Conservation (phyloP, 352 stramenopile genomes). For the Globisporangium mamillatum region DNA sequence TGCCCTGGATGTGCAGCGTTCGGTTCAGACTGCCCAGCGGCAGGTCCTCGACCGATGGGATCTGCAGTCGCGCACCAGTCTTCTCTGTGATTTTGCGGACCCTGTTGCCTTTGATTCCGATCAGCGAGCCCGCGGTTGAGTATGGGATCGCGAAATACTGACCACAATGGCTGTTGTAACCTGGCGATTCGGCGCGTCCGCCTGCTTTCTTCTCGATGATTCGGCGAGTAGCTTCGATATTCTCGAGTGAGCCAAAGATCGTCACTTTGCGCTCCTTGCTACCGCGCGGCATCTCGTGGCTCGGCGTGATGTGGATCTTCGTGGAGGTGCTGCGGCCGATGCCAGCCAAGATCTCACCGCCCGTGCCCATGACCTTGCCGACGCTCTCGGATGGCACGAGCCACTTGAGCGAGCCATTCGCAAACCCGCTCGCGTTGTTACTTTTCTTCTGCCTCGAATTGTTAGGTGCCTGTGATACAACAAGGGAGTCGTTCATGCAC, state of each 20-base stretch:
- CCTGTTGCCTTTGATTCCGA: slow-evolving; percentile 39
- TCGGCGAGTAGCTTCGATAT: slow-evolving; percentile 33
- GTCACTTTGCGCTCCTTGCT: slow-evolving; percentile 47
- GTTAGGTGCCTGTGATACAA: background rate
- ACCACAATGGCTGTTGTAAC: slow-evolving; percentile 29
- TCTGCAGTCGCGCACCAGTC: slow-evolving; percentile 55
- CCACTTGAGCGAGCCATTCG: slow-evolving; percentile 34
- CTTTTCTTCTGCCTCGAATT: slow-evolving; percentile 1
- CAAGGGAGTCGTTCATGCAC: slow-evolving; percentile 33
- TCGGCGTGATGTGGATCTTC: slow-evolving; percentile 37
- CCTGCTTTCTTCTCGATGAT: slow-evolving; percentile 42
- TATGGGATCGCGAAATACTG: slow-evolving; percentile 72
- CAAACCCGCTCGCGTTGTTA: background rate
- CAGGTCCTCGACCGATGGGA: slow-evolving; percentile 45
- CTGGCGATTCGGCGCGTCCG: slow-evolving; percentile 31
- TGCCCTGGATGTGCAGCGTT: slow-evolving; percentile 64
- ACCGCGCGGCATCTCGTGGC: slow-evolving; percentile 35
- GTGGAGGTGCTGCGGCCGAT: slow-evolving; percentile 49
- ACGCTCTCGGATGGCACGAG: slow-evolving; percentile 44
- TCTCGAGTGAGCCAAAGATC: slow-evolving; percentile 32
- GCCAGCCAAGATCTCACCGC: slow-evolving; percentile 37
- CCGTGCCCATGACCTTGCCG: slow-evolving; percentile 60
- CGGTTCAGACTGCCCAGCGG: slow-evolving; percentile 61
- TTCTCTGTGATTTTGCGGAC: slow-evolving; percentile 41
- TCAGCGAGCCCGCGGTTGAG: slow-evolving; percentile 41